Percentiles rank a stretch among this genome's conserved stretches.
These are phyloP conservation scores for Cenchrus americanus DNA, from an alignment of 176 grass and related monocot species.

Conservation along the genomic window DNA sequence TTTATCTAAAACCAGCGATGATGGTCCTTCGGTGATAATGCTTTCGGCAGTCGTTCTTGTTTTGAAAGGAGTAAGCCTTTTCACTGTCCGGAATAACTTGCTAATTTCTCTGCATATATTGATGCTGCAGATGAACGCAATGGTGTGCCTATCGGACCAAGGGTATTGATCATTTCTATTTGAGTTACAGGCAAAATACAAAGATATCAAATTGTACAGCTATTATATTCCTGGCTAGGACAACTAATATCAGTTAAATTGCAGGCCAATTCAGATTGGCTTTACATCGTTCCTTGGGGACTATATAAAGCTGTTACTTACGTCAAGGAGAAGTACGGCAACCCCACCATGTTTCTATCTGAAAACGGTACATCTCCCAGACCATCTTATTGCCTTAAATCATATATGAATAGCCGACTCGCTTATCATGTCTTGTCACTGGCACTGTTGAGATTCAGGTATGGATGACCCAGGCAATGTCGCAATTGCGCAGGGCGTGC, in stretches of 20 bases:
- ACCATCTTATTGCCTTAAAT: not conserved
- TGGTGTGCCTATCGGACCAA: conserved; percentile 61
- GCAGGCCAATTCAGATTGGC: conserved; percentile 68
- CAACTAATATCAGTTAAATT: not conserved
- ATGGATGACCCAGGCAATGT: conserved; percentile 61
- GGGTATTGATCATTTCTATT: conserved; percentile 40
- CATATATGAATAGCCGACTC: no score
- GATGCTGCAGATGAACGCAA: conserved; percentile 56
- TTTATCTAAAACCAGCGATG: no score
- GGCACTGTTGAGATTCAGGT: conserved; percentile 6
- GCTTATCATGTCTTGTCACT: no score
- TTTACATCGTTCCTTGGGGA: conserved; percentile 82
- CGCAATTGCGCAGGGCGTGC: conserved; percentile 35
- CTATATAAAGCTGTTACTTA: conserved; percentile 73
- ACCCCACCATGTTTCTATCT: conserved; percentile 59
- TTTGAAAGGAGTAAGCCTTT: not conserved
- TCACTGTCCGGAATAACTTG: not conserved
- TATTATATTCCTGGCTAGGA: not conserved
- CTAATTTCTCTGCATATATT: conserved; percentile 6
- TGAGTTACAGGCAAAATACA: not conserved
- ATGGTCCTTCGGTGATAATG: no score
- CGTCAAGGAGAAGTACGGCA: conserved; percentile 61
- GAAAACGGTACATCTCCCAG: conserved; percentile 58
- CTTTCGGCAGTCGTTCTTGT: not conserved
- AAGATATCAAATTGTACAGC: not conserved